Evolutionary conservation across 2,329 filamentous ascomycete genomes (phyloP).

Genomic region (Microcera coccophila): DNA sequence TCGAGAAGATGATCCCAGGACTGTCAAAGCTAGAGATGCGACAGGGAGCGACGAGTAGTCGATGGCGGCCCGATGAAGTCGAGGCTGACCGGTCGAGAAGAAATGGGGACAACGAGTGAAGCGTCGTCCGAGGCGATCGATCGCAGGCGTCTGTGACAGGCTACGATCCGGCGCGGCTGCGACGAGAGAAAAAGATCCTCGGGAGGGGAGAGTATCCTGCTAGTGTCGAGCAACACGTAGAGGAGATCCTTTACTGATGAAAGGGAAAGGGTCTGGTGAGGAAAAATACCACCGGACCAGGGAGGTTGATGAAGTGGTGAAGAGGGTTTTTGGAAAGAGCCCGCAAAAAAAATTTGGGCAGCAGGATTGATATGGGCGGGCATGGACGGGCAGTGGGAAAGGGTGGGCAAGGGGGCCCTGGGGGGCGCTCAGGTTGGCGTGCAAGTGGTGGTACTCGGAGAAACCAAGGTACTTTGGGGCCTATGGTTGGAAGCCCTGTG

Average conservation of each 20-base stretch:
- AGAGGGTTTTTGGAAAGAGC: constrained; percentile 32
- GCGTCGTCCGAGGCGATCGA: constrained; percentile 21
- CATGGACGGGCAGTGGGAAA: constrained; percentile 29
- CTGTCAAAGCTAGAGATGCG: constrained; percentile 15
- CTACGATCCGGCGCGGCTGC: constrained; percentile 32
- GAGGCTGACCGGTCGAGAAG: constrained; percentile 23
- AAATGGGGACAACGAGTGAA: constrained; percentile 24
- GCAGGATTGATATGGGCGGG: constrained; percentile 32
- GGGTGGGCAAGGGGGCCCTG: constrained; percentile 12
- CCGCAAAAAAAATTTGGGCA: constrained; percentile 38
- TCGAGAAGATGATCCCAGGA: constrained; percentile 11
- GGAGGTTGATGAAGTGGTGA: constrained; percentile 35
- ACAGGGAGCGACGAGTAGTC: constrained; percentile 20
- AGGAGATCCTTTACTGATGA: constrained; percentile 30
- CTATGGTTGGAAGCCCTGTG: not conserved
- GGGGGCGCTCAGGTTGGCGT: too few species aligned
- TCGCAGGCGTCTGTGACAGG: constrained; percentile 27
- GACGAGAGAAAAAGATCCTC: constrained; percentile 20
- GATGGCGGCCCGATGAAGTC: constrained; percentile 10
- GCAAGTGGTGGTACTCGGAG: constrained; percentile 1
- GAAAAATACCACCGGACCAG: constrained; percentile 35
- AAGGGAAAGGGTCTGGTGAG: constrained; percentile 31
- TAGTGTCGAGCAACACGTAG: constrained; percentile 31
- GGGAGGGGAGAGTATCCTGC: constrained; percentile 29
- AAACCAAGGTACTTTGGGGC: not conserved